phyloP scores from a whole-genome alignment of 208 protist genomes.

The Trypanosoma grayi region DNA sequence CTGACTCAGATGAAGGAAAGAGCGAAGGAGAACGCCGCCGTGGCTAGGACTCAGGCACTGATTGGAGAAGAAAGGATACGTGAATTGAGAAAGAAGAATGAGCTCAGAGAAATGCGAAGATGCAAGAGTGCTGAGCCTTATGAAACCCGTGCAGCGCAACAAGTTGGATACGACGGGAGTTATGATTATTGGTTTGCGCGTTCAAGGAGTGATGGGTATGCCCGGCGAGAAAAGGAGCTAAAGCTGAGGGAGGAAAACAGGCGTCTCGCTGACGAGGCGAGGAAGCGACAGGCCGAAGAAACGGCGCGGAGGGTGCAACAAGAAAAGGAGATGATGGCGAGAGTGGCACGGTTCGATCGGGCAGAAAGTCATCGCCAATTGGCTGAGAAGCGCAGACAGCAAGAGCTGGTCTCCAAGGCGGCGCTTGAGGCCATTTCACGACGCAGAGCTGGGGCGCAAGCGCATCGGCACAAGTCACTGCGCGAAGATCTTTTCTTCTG shows the following conservation, averaged over 20 bases:
- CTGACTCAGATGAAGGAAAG: background rate
- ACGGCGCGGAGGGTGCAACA: conserved; percentile 1
- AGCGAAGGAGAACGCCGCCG: background rate
- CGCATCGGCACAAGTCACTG: background rate
- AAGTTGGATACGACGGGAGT: background rate
- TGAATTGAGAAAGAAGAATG: too few relatives aligned
- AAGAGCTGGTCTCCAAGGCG: conserved; percentile 2
- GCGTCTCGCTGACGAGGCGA: conserved; percentile 12
- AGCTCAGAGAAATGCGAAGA: background rate
- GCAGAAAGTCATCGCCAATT: conserved; percentile 3
- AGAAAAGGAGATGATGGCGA: conserved; percentile 10
- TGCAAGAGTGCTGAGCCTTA: background rate
- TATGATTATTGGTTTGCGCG: background rate
- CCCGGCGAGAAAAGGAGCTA: background rate
- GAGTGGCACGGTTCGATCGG: background rate
- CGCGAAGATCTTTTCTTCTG: conserved; percentile 10
- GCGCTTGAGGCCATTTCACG: conserved; percentile 15
- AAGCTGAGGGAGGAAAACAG: conserved; percentile 29
- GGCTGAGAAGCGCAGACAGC: conserved; percentile 9
- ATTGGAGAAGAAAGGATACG: conserved; percentile 8
- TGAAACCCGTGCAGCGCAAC: too few relatives aligned
- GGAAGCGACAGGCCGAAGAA: conserved; percentile 19
- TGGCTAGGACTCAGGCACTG: conserved; percentile 2
- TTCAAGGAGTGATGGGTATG: background rate
- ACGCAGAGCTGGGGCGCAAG: conserved; percentile 10